Evolutionary conservation across 805 yeast species (phyloP), one percentile per base, ranked within the genome.

Genomic region (Kodamaea neixiangensis): DNA sequence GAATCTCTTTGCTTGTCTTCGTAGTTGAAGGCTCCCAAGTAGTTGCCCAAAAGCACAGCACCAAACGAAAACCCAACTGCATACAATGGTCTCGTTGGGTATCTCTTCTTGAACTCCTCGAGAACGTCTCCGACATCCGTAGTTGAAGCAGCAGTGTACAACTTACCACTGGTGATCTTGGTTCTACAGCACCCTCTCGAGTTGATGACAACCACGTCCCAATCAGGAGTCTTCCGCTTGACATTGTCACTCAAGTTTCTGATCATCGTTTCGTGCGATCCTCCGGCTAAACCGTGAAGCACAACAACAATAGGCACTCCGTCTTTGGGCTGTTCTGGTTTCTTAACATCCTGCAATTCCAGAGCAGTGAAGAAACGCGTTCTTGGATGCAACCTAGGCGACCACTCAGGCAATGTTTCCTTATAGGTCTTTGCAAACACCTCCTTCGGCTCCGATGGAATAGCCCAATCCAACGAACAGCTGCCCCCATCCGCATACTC

Each of bases 41-140:
- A 89, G 62, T 89, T 89, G 22, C 87, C 77, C 53, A 88, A 71
- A 29, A 89, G 76, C 2, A 85, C 77, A 0, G 87, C 92, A 1
- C 96, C 96, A 48, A 89, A 76, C n/a, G 92, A 85, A 60, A 85
- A 85, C 2, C 96, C 96, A n/a, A 81, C 82, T 29, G 85, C 77
- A 51, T 87, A 80, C 18, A 80, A 72, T n/a, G 89, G 80, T 47
- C 84, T 69, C 47, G 76, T 68, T 1, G 96, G 93, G 62, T 75
- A 85, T 44, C 70, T 63, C 40, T 54, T 51, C 39, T 76, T 71
- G 57, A 89, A 66, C 29, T 78, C 77, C 46, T 75, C 67, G 47
- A 89, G 72, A 7, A 82, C 76, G 48, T 73, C 77, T 47, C 85
- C 72, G 31, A 89, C 64, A 67, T 89, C 96, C 50, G 81, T 83